Evolutionary conservation across 169 alveolate genomes (phyloP).

Genomic region (Amoebophrya sp.): DNA sequence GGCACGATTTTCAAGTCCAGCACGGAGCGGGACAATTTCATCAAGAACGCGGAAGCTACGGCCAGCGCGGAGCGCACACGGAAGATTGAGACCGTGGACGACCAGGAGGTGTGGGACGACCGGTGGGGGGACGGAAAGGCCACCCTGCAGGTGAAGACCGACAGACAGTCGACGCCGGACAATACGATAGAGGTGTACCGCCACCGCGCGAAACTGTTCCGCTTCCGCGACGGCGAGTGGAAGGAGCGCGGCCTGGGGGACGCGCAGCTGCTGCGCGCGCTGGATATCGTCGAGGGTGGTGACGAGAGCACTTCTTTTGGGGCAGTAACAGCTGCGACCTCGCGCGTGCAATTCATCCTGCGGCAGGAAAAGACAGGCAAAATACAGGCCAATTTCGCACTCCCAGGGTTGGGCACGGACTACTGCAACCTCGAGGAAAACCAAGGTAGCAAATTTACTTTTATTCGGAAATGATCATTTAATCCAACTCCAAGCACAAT

Average conservation of each 20-base stretch:
- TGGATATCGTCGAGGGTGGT: background rate
- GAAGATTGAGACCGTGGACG: background rate
- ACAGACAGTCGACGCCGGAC: background rate
- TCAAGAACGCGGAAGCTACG: background rate
- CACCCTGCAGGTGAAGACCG: background rate
- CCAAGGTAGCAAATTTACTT: background rate
- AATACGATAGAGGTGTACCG: background rate
- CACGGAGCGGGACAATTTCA: background rate
- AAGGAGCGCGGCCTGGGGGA: background rate
- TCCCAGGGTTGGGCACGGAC: background rate
- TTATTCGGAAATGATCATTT: background rate
- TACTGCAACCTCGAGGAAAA: background rate
- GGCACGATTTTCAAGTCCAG: background rate
- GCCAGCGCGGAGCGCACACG: background rate
- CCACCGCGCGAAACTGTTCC: background rate
- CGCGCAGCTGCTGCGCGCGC: background rate
- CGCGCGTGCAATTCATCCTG: background rate
- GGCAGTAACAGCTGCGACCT: too few species aligned
- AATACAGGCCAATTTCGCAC: background rate
- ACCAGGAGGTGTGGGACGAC: background rate
- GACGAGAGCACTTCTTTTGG: too few species aligned
- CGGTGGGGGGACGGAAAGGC: background rate
- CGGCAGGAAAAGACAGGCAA: background rate
- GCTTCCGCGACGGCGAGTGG: background rate
- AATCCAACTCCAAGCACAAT: background rate